Evolutionary conservation across 371 early-diverging fungal species (phyloP).

Genomic region (Rhizopus delemar): DNA sequence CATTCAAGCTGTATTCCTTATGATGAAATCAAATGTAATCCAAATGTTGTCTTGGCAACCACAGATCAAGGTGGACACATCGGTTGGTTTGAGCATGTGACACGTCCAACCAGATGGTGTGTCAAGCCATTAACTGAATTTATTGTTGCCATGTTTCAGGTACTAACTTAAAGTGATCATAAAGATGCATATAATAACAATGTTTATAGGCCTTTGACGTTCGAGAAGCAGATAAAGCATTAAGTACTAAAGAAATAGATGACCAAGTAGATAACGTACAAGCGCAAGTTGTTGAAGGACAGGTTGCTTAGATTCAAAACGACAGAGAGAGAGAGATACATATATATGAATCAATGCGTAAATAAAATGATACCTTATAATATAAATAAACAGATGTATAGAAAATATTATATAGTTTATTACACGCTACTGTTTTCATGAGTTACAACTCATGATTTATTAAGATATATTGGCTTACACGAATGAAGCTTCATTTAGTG

Average conservation of each 20-base stretch:
- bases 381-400: no score
- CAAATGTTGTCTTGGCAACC: slow-evolving; percentile 82
- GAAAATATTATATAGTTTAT: no score
- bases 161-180: slow-evolving; percentile 5
- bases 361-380: no score
- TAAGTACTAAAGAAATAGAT: slow-evolving; percentile 15
- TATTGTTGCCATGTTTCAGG: slow-evolving; percentile 58
- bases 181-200: not conserved
- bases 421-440: no score
- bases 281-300: not conserved
- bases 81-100: slow-evolving; percentile 82
- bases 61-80: slow-evolving; percentile 92
- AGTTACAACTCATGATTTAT: no score
- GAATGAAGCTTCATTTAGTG: no score
- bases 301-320: slow-evolving; percentile 8
- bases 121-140: slow-evolving; percentile 71
- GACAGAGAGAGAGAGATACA: no score
- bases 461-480: no score
- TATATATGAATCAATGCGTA: no score
- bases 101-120: slow-evolving; percentile 64
- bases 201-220: slow-evolving; percentile 20
- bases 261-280: slow-evolving; percentile 17
- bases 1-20: slow-evolving; percentile 71
- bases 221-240: slow-evolving; percentile 4
- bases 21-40: slow-evolving; percentile 75